Evolutionary conservation across 2,329 filamentous ascomycete species (phyloP), one percentile per base, ranked within the genome.

Genomic region (Sarocladium oryzae): DNA sequence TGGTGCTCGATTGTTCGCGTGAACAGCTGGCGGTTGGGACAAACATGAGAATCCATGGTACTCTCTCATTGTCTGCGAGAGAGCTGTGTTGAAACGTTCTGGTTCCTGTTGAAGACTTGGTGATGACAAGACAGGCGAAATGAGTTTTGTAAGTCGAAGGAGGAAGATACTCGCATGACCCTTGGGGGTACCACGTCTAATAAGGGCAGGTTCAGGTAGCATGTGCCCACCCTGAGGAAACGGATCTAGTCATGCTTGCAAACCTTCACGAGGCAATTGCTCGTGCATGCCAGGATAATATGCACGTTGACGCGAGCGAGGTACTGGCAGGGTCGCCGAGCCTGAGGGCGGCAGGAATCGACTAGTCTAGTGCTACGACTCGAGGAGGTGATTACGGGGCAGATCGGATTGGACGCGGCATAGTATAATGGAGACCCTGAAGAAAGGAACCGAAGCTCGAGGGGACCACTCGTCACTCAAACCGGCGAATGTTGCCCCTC

Each of bases 41-140:
- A 24, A 36, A 70, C 81, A 84, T 74, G 80, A 84, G 70, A 84
- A 84, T 74, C 80, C 81, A 84, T 85, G 81, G 63, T 84, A 84
- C 71, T 84, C 80, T 83, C 81, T 79, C 81, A 84, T 84, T 72
- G 61, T 69, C 58, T 57, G 56, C 62, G 62, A 63, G 58, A 60
- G 63, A 63, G 46, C 26, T 48, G 43, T 48, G 43, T 48, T 48
- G 43, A 48, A 48, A 30, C 24, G 26, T 5, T 33, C 15, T 8
- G n/a, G 58, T 54, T 53, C 45, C 52, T 52, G 54, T 58, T 61
- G 57, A 60, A 57, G 23, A 21, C 24, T 7, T 20, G 6, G n/a
- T 4, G 26, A 38, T 20, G 35, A 36, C 43, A 33, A 30, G 43
- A 33, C n/a, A 48, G n/a, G n/a, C n/a, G 24, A n/a, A 21, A 33